Base-by-base conservation (phyloP, 23 red algal genomes). In the Gracilaria gracilis region DNA sequence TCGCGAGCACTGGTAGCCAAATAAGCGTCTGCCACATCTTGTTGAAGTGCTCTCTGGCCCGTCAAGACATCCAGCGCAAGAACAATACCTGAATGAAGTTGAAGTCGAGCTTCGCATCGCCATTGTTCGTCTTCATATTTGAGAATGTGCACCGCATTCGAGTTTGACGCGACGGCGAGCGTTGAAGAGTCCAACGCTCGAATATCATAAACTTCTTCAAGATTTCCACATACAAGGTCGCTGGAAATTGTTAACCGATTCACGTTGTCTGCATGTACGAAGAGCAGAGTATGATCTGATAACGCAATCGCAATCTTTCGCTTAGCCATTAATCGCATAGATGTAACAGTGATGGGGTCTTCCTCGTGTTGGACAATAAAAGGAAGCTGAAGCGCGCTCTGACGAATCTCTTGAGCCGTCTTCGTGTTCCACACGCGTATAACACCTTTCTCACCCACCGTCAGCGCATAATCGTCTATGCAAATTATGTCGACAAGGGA, bases 181-280 rank as follows among this genome's bases (percentile, higher is more conserved):
- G 39, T 69, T 5, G 53, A 11, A 13, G 24, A 24, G 29, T 58
- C 38, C 51, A 93, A 57, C 67, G 84, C 31, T 2, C 88, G 91
- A 17, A 95, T 20, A 31, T 94, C 95, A 31, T 98, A 94, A 28
- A 98, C 75, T 86, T 98, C 90, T 54, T 98, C 91, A 12, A 98
- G 62, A 79, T 94, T 98, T 54, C 91, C 95, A 42, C 83, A 67
- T 15, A 88, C 33, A 48, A 86, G 31, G 5, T 82, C 35, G 36
- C 62, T 38, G n/a, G 40, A 21, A 6, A 77, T 13, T 17, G 46
- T 35, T 74, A 90, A 39, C 16, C 28, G 53, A 65, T 47, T 58
- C 39, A 57, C 51, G 7, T 57, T 38, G 29, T 35, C 28, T 31
- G 57, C 72, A 38, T 35, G 15, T 24, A 91, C 40, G 73, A 66